A percentile compares a stretch with the other conserved stretches of the same genome.
Conservation (phyloP, 1,284 basidiomycete species). For the Pterulicium gracile region DNA sequence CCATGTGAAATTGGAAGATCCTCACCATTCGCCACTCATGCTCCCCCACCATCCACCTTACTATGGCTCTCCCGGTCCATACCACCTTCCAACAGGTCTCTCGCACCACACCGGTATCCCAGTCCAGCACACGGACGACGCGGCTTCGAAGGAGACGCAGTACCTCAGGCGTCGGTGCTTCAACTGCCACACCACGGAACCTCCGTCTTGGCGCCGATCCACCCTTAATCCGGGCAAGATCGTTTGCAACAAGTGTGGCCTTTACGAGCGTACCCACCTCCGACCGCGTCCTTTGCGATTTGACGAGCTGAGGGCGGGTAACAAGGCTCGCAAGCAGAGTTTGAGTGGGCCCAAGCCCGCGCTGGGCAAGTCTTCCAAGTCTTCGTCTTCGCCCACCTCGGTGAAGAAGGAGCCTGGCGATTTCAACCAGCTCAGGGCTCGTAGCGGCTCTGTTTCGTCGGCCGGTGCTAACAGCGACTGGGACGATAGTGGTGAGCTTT, state of each 20-base stretch:
- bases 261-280: constrained; percentile 77
- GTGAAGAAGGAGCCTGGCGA: constrained; percentile 60
- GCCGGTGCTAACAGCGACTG: constrained; percentile 55
- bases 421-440: constrained; percentile 27
- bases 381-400: constrained; percentile 17
- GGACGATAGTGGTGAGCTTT: constrained; percentile 59
- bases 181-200: constrained; percentile 83
- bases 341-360: constrained; percentile 20
- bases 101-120: constrained; percentile 46
- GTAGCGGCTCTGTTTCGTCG: constrained; percentile 53
- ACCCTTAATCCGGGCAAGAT: constrained; percentile 83
- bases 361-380: constrained; percentile 4
- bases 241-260: constrained; percentile 82
- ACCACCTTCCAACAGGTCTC: constrained; percentile 36
- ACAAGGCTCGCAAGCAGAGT: constrained; percentile 60
- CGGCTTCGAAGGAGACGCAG: constrained; percentile 78
- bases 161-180: constrained; percentile 75
- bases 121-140: constrained; percentile 79
- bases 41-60: constrained; percentile 32
- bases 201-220: constrained; percentile 73
- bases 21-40: constrained; percentile 36
- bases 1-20: constrained; percentile 57
- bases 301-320: constrained; percentile 72
- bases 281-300: constrained; percentile 72
- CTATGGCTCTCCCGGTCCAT: constrained; percentile 17